Percentiles rank a stretch among this genome's conserved stretches.
Conservation (phyloP, 2,329 filamentous ascomycete genomes). For the Arthrobotrys musiformis region DNA sequence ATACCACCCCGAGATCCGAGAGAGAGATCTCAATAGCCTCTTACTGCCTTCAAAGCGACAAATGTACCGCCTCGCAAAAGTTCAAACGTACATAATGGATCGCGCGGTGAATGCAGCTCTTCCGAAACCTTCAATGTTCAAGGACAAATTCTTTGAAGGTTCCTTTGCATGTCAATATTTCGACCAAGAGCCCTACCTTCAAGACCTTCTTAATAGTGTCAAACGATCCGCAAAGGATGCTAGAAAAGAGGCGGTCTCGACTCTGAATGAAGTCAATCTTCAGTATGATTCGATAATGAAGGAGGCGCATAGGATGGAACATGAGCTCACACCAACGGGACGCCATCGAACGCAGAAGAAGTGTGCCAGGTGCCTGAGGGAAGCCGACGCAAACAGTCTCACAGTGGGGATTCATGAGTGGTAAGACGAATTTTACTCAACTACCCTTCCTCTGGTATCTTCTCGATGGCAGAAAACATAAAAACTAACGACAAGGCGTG, state of each 20-base stretch:
- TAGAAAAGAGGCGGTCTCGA: neutral
- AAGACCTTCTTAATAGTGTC: conserved; percentile 57
- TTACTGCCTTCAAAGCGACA: conserved; percentile 65
- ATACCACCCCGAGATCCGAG: conserved; percentile 66
- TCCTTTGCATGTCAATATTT: conserved; percentile 68
- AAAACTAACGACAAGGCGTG: conserved; percentile 59
- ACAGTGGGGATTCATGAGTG: conserved; percentile 68
- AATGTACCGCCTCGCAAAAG: conserved; percentile 64
- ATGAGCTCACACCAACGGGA: conserved; percentile 20
- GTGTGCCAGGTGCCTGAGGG: conserved; percentile 61
- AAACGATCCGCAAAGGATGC: conserved; percentile 24
- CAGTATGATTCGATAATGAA: neutral
- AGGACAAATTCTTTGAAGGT: conserved; percentile 60
- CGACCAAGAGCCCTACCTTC: conserved; percentile 64
- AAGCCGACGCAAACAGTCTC: conserved; percentile 62
- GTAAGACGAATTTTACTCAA: conserved; percentile 64
- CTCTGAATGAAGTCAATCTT: conserved; percentile 11
- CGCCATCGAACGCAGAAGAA: neutral
- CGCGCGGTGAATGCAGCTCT: conserved; percentile 59
- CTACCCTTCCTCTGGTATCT: neutral
- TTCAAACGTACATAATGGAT: conserved; percentile 66
- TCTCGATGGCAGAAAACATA: conserved; percentile 46
- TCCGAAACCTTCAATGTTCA: conserved; percentile 62
- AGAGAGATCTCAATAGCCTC: conserved; percentile 64
- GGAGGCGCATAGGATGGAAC: conserved; percentile 10